Evolutionary conservation across 495 filamentous ascomycete genomes (phyloP), one percentile per base, ranked within the genome.

Genomic region (Alectoria sarmentosa): DNA sequence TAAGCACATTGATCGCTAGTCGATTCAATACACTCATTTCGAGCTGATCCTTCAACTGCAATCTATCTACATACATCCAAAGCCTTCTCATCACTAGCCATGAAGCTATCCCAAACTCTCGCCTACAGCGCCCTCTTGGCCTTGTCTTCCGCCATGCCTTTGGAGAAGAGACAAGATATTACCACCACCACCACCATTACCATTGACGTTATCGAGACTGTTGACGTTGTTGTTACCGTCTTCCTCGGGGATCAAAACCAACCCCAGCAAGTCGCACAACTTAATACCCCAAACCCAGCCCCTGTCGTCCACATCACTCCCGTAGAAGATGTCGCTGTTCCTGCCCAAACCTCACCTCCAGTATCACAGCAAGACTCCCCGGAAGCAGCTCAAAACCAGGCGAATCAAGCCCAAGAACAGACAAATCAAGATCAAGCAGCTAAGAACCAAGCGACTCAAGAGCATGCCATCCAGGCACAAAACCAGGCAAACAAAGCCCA

Each of bases 141-240:
- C 44, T 14, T 75, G 30, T 69, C 67, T 61, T 69, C 69, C 21
- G 74, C 77, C n/a, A 69, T 71, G 48, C 76, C 75, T 21, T 39
- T 77, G 39, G 67, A 64, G 28, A 65, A 66, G 36, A 60, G 63
- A 65, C n/a, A 60, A 30, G 74, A 77, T 60, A 73, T 67, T 60
- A 69, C 72, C n/a, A 76, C 70, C 14, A 79, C 77, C 23, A n/a
- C n/a, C n/a, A 63, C 69, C 49, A 66, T 70, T 26, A 79, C 77
- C 23, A 66, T 77, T n/a, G 60, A 71, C 21, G 69, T 73, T 52
- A 74, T 71, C n/a, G 73, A 55, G 26, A 79, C 77, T 32, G 69
- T 77, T n/a, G 60, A 71, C 17, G 65, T 73, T 37, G 73, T 71
- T 23, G 73, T 67, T 19, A 79, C 77, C 39, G 63, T 78, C n/a